These are phyloP conservation scores for Candida sanyaensis DNA, from an alignment of 1,139 yeast genomes.

Conservation along the genomic window DNA sequence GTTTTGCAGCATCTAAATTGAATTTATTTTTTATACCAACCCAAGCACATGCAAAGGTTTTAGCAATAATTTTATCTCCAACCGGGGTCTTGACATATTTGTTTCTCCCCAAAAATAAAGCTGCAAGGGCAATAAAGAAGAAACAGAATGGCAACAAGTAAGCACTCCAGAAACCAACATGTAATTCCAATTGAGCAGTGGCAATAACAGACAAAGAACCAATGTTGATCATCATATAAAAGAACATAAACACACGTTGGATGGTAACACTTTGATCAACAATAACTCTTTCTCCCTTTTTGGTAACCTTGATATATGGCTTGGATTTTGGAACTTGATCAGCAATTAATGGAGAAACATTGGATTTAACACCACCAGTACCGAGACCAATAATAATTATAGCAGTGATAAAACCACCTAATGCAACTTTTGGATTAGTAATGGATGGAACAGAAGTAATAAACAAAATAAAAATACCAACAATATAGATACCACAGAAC, in stretches of 20 bases:
- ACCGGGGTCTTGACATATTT: conserved; percentile 61
- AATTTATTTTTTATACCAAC: conserved; percentile 51
- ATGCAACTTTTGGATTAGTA: conserved; percentile 44
- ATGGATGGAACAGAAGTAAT: conserved; percentile 70
- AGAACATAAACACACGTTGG: conserved; percentile 44
- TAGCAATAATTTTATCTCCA: conserved; percentile 59
- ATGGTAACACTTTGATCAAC: conserved; percentile 42
- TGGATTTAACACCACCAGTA: conserved; percentile 80
- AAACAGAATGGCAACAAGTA: conserved; percentile 62
- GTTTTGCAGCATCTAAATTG: conserved; percentile 55
- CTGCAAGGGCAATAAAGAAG: conserved; percentile 58
- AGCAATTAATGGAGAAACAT: conserved; percentile 74
- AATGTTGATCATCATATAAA: conserved; percentile 41
- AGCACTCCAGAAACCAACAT: conserved; percentile 45
- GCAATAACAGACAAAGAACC: conserved; percentile 43
- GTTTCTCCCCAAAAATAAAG: conserved; percentile 56
- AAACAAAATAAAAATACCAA: conserved; percentile 65
- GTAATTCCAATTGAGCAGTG: conserved; percentile 37
- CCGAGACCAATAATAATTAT: conserved; percentile 73
- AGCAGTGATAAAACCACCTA: conserved; percentile 57
- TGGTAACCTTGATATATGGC: conserved; percentile 33
- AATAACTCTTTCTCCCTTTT: conserved; percentile 37
- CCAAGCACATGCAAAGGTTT: conserved; percentile 50
- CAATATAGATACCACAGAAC: conserved; percentile 58
- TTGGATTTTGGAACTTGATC: conserved; percentile 58